Base-by-base conservation (phyloP, 2,329 filamentous ascomycete genomes). In the Cladosporium sp. region DNA sequence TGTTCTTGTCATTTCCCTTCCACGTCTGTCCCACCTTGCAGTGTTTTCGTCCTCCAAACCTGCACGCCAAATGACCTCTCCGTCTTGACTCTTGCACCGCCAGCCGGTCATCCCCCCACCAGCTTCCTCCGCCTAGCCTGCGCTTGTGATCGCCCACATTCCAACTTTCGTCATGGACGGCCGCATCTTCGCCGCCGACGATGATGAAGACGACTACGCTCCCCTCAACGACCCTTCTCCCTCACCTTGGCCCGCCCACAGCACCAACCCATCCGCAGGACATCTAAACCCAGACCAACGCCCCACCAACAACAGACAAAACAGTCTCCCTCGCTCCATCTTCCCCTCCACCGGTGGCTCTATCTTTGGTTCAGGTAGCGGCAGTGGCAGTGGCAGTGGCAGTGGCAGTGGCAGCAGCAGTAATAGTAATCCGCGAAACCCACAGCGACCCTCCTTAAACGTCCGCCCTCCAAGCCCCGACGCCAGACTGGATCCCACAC, bases 301-400 rank as follows among this genome's bases (percentile, higher is more conserved):
- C 40, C 40, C 22, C 13, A 15, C 19, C 40, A 43, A 27, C 20
- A 27, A 19, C 20, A 57, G 49, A 39, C 47, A 36, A 55, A 37
- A 45, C 37, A 63, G 59, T 40, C 47, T 59, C 9, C 56, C 60
- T 3, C 43, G 52, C 43, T 48, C 56, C 11, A 45, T 60, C 4
- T 58, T 58, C 34, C 56, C 47, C 17, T 43, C 56, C 1, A 55
- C 49, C 15, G 55, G 47, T 30, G 36, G 30, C 5, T 32, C 30
- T 11, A 43, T 60, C 7, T 58, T 59, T 30, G 58, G 50, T 17
- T 45, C 56, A 2, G 56, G 52, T 17, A 55, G 48, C 27, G 34
- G 39, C n/a, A 57, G 56, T 12, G 52, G 59, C 41, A 58, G 59
- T 27, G 58, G 57, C 12, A 52, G 53, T n/a, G 50, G 43, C 41